Evolutionary conservation across 164 flowering plant species (phyloP).

Genomic region (Liriodendron chinense): DNA sequence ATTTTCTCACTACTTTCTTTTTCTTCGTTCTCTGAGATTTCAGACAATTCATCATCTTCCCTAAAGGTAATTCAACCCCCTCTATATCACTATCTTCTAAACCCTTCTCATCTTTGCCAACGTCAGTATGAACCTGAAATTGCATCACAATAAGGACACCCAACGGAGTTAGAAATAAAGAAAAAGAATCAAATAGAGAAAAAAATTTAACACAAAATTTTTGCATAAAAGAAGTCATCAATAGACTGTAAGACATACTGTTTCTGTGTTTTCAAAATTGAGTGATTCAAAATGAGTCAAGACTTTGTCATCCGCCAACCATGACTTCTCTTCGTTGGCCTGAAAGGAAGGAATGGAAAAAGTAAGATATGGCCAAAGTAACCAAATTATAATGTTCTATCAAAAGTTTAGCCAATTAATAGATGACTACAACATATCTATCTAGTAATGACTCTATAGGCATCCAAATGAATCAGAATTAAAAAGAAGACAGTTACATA

Average conservation of each 20-base stretch:
- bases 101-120: slow-evolving; percentile 35
- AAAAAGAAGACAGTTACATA: not conserved
- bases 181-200: not conserved
- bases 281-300: slow-evolving; percentile 74
- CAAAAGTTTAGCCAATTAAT: not conserved
- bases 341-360: slow-evolving; percentile 20
- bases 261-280: slow-evolving; percentile 48
- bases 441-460: not conserved
- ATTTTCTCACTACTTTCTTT: slow-evolving; percentile 43
- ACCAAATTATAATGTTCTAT: not conserved
- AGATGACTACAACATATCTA: not conserved
- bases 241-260: slow-evolving; percentile 31
- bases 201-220: too few species aligned
- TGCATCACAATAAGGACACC: slow-evolving; percentile 7
- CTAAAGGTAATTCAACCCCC: slow-evolving; percentile 81
- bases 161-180: slow-evolving; percentile 9
- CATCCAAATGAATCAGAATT: not conserved
- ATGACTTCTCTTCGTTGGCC: slow-evolving; percentile 50
- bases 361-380: not conserved
- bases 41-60: slow-evolving; percentile 62
- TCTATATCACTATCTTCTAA: slow-evolving; percentile 55
- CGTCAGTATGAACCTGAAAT: slow-evolving; percentile 42
- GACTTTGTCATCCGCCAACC: slow-evolving; percentile 73
- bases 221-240: not conserved
- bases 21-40: slow-evolving; percentile 56